Conservation (phyloP, 1,284 basidiomycete genomes). For the Trametes hirsuta region DNA sequence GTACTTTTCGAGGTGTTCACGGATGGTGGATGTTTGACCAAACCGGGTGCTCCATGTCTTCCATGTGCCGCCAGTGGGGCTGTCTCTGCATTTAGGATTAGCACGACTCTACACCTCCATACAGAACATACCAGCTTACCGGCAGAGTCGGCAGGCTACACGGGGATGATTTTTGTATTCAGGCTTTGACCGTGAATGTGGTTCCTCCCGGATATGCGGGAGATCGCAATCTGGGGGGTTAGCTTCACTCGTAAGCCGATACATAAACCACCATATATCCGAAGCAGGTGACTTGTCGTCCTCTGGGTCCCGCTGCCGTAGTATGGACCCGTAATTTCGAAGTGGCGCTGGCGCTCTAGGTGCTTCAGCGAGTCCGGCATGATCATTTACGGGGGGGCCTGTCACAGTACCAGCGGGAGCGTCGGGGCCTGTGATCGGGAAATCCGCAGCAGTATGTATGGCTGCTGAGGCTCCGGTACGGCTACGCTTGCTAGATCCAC, state of each 20-base stretch:
- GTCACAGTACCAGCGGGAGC: not conserved
- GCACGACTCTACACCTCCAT: not conserved
- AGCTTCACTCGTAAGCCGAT: not conserved
- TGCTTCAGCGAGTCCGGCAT: not conserved
- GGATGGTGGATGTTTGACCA: constrained; percentile 12
- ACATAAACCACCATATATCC: constrained; percentile 6
- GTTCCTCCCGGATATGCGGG: not conserved
- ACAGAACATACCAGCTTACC: not conserved
- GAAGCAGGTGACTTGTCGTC: not conserved
- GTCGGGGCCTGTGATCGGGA: not conserved
- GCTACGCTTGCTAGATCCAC: not conserved
- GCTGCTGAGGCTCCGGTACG: not conserved
- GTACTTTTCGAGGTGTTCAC: not conserved
- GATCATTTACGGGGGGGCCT: not conserved
- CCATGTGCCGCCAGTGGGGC: not conserved
- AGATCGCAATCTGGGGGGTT: not conserved
- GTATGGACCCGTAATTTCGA: not conserved
- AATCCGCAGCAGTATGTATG: not conserved
- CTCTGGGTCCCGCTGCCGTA: not conserved
- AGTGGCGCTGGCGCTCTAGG: not conserved
- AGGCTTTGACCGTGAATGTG: not conserved
- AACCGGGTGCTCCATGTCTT: not conserved
- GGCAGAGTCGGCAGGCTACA: constrained; percentile 1
- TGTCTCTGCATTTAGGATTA: not conserved
- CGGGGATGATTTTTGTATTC: not conserved